Base-by-base conservation (phyloP, 1,139 yeast genomes). In the Taphrina deformans region DNA sequence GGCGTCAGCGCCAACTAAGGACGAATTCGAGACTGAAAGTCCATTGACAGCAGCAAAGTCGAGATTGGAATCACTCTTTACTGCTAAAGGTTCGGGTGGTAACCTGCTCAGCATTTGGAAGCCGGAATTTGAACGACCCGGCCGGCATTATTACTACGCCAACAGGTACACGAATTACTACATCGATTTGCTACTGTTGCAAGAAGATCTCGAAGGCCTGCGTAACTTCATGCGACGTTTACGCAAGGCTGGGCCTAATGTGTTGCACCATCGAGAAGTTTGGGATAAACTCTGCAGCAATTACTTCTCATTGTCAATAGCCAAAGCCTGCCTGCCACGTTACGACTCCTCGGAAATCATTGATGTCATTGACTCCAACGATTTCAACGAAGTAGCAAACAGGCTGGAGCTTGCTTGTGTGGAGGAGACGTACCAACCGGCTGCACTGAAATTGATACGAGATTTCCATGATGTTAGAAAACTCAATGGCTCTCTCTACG, bases 61-160 rank as follows among this genome's bases (percentile, higher is more conserved):
- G 26, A 48, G 51, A 18, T 14, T 59, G 5, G 63, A 59, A 21
- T n/a, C 38, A 27, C 73, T 79, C 1, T 78, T 89, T 31, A 82
- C 92, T 63, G 82, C 88, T 2, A 75, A 89, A 61, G 89, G 86
- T 70, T 80, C 90, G 7, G 82, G 84, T 2, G 84, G 85, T 65
- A 89, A 92, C 71, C 83, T 87, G 6, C 80, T 92, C 0, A 88
- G 84, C 72, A 89, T 93, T 65, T 93, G 99, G 99, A 90, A 90
- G 71, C 96, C 97, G 0, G 96, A 91, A 60, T 76, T 80, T 70
- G 99, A 95, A 75, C 77, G 96, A 18, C 95, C 98, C 0, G 99
- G 99, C 0, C 89, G 89, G 71, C 97, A 93, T 75, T 93, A 90
- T 73, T 84, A 83, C 44, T 91, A 88, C 75, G 87, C 89, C 18